Base-by-base conservation (phyloP, 169 alveolate genomes). In the Toxoplasma gondii region DNA sequence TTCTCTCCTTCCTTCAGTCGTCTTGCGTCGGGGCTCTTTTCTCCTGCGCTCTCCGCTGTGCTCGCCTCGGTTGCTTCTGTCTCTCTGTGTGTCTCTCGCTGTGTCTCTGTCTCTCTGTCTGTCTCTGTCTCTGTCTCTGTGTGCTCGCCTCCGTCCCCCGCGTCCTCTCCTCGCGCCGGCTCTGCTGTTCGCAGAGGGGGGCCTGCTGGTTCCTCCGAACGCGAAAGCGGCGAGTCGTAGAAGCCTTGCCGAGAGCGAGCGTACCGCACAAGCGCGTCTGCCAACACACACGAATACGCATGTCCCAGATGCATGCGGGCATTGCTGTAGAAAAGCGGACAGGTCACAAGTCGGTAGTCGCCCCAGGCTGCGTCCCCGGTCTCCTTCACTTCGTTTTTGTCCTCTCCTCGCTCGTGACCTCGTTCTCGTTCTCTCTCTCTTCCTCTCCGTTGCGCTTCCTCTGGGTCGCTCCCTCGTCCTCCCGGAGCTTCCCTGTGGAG, bases 221-320 rank as follows among this genome's bases (percentile, higher is more conserved):
- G 31, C 27, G 19, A 9, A 9, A 9, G 67, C 9, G 84, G 84
- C 19, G 90, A 49, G 36, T 82, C 90, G 64, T 41, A 43, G 41
- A 82, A 41, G 36, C 90, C 90, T 39, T 82, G 90, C 67, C 38
- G 69, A 2, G 90, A 82, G n/a, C 90, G 90, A 41, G 90, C 90
- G 27, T 12, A 82, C 53, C 97, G 69, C 36, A 92, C 93, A 27
- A 97, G 81, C 29, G 94, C 93, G 74, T 97, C 98, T 2, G 97
- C 91, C 74, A 96, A 70, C 36, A 97, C 96, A 83, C 94, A 82
- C 38, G 98, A 96, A 92, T 97, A 97, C 0, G 97, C 97, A 86
- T 97, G 98, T 12, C 98, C 98, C 4, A 96, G 88, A 67, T 97
- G 98, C 36, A 96, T 96, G 54, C 86, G 95, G 49, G 96, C 97